Percentiles rank a stretch among this genome's conserved stretches.
Conservation (phyloP, 345 rosid genomes). For the Eucalyptus marginata region DNA sequence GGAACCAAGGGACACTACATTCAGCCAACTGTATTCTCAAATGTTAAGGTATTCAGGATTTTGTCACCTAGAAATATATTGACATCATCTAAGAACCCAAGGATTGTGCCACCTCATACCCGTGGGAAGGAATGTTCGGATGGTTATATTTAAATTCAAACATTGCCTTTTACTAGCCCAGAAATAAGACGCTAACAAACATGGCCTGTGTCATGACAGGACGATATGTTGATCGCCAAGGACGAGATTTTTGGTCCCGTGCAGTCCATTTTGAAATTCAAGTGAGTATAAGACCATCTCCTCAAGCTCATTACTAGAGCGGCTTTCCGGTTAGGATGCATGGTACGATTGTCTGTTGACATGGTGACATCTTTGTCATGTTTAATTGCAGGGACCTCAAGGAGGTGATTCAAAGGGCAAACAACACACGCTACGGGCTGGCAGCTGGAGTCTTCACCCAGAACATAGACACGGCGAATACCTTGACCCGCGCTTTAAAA, state of each 20-base stretch:
- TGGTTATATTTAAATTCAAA: neutral
- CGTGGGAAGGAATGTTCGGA: neutral
- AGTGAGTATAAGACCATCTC: slow-evolving; percentile 25
- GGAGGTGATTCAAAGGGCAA: slow-evolving; percentile 67
- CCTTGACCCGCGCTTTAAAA: slow-evolving; percentile 51
- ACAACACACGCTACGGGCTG: slow-evolving; percentile 46
- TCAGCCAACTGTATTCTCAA: slow-evolving; percentile 95
- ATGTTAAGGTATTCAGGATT: slow-evolving; percentile 43
- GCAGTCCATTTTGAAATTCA: slow-evolving; percentile 82
- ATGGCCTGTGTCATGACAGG: slow-evolving; percentile 20
- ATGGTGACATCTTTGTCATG: neutral
- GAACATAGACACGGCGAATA: slow-evolving; percentile 65
- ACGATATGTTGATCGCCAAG: slow-evolving; percentile 78
- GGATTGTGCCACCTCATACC: neutral
- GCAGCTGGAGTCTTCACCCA: slow-evolving; percentile 88
- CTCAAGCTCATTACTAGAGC: neutral
- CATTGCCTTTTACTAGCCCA: neutral
- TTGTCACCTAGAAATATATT: neutral
- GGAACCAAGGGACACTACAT: slow-evolving; percentile 74
- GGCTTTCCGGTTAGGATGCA: neutral
- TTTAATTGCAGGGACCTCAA: slow-evolving; percentile 36
- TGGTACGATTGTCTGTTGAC: neutral
- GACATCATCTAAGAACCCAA: neutral
- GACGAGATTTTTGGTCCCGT: slow-evolving; percentile 98
- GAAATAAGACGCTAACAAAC: neutral